Evolutionary conservation across 2,329 filamentous ascomycete species (phyloP).

Genomic region (Delphinella strobiligena): DNA sequence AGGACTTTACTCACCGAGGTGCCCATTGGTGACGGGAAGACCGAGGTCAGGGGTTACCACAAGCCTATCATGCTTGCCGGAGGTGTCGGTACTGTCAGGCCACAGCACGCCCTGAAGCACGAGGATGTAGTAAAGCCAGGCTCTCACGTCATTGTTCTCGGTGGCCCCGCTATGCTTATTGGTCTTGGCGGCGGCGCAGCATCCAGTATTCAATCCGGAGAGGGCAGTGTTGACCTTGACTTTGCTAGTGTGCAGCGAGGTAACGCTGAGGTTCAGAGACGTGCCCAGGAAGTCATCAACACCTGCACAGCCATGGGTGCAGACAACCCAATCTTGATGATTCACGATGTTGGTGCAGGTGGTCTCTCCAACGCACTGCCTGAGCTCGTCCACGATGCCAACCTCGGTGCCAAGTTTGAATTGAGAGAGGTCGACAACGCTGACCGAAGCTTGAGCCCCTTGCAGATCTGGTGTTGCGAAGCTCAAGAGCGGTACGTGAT

Average conservation of each 20-base stretch:
- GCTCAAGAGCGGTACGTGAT: conserved; percentile 94
- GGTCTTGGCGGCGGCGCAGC: conserved; percentile 91
- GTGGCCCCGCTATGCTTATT: conserved; percentile 94
- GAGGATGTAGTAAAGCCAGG: conserved; percentile 67
- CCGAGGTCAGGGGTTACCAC: conserved; percentile 80
- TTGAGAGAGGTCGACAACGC: conserved; percentile 87
- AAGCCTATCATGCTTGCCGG: conserved; percentile 99
- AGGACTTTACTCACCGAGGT: conserved; percentile 70
- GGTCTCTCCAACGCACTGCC: conserved; percentile 76
- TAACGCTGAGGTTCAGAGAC: conserved; percentile 89
- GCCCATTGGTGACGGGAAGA: conserved; percentile 45
- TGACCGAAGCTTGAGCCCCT: conserved; percentile 82
- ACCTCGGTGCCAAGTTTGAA: conserved; percentile 82
- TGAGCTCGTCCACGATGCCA: conserved; percentile 83
- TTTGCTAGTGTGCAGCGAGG: conserved; percentile 96
- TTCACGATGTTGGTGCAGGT: conserved; percentile 93
- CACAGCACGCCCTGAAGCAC: conserved; percentile 81
- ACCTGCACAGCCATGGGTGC: conserved; percentile 74
- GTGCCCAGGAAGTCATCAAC: conserved; percentile 97
- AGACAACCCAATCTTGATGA: conserved; percentile 85
- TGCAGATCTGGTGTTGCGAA: conserved; percentile 97
- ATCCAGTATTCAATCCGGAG: conserved; percentile 77
- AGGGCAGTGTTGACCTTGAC: conserved; percentile 83
- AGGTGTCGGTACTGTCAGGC: conserved; percentile 82
- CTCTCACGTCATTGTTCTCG: conserved; percentile 85